Percentiles rank a stretch among this genome's conserved stretches.
Evolutionary conservation across 179 eudicot species (phyloP).

Genomic region (Drosera spatulata): DNA sequence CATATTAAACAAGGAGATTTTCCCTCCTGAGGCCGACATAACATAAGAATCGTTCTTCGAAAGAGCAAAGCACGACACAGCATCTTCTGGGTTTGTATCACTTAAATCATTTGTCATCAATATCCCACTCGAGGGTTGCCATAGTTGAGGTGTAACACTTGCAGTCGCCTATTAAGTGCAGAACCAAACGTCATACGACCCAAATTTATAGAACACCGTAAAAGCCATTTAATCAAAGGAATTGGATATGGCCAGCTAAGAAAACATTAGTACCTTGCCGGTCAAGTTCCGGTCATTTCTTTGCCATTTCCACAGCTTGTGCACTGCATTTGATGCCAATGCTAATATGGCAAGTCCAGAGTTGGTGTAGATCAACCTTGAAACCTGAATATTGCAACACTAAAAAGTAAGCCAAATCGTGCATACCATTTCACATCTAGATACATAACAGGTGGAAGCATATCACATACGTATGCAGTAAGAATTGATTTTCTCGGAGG

Average conservation of each 20-base stretch:
- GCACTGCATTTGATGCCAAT: slow-evolving; percentile 63
- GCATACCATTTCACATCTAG: too few relatives aligned
- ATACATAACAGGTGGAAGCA: too few relatives aligned
- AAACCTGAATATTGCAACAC: slow-evolving; percentile 28
- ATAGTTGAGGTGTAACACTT: slow-evolving; percentile 53
- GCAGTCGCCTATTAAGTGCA: slow-evolving; percentile 57
- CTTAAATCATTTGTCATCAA: slow-evolving; percentile 76
- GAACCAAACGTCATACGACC: not conserved
- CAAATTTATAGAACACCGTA: not conserved
- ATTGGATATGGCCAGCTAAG: too few relatives aligned
- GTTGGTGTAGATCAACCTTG: slow-evolving; percentile 72
- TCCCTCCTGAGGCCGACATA: slow-evolving; percentile 92
- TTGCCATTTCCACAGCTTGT: slow-evolving; percentile 85
- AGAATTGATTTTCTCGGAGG: too few relatives aligned
- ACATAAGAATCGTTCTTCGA: slow-evolving; percentile 92
- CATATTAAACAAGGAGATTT: slow-evolving; percentile 82
- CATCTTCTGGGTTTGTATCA: slow-evolving; percentile 69
- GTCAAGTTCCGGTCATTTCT: slow-evolving; percentile 43
- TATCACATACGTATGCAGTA: too few relatives aligned
- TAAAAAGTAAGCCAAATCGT: too few relatives aligned
- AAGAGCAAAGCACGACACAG: slow-evolving; percentile 82
- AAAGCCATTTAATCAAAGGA: too few relatives aligned
- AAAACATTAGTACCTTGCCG: slow-evolving; percentile 45
- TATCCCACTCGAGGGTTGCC: slow-evolving; percentile 87
- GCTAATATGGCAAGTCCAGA: slow-evolving; percentile 71